Evolutionary conservation across 2,329 filamentous ascomycete species (phyloP).

Genomic region (Chaetoscypha palmicola): DNA sequence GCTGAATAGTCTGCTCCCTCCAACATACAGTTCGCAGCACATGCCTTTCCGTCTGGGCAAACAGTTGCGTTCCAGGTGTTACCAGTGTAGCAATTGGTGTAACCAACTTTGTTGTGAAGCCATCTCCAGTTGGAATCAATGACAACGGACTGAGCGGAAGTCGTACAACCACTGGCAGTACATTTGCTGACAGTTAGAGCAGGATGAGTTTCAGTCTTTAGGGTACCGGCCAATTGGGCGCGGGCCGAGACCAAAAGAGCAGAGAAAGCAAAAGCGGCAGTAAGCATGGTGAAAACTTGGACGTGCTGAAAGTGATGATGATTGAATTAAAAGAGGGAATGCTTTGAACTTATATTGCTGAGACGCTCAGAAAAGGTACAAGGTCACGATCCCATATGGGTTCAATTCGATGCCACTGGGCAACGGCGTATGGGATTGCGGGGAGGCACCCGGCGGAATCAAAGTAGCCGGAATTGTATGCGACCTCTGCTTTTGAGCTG

Average conservation of each 20-base stretch:
- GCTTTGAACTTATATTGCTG: slow-evolving; percentile 21
- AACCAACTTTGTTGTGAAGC: slow-evolving; percentile 42
- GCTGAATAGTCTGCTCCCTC: slow-evolving; percentile 47
- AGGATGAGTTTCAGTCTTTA: slow-evolving; percentile 44
- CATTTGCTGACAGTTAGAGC: slow-evolving; percentile 46
- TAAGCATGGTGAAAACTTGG: slow-evolving; percentile 25
- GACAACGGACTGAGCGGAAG: slow-evolving; percentile 41
- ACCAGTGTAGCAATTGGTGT: slow-evolving; percentile 37
- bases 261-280: slow-evolving; percentile 34
- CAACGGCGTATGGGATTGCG: slow-evolving; percentile 21
- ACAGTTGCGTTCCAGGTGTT: slow-evolving; percentile 37
- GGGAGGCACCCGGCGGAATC: slow-evolving; percentile 23
- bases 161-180: slow-evolving; percentile 41
- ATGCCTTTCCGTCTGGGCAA: slow-evolving; percentile 38
- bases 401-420: no score
- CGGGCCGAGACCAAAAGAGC: slow-evolving; percentile 38
- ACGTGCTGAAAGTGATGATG: slow-evolving; percentile 8
- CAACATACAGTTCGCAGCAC: slow-evolving; percentile 45
- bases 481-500: slow-evolving; percentile 9
- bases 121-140: slow-evolving; percentile 55
- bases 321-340: slow-evolving; percentile 8
- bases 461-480: slow-evolving; percentile 18
- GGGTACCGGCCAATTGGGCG: slow-evolving; percentile 43
- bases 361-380: neutral
- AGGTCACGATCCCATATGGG: no score